Evolutionary conservation across 2,329 filamentous ascomycete genomes (phyloP), one percentile per base, ranked within the genome.

Genomic region (Aspergillus alliaceus): DNA sequence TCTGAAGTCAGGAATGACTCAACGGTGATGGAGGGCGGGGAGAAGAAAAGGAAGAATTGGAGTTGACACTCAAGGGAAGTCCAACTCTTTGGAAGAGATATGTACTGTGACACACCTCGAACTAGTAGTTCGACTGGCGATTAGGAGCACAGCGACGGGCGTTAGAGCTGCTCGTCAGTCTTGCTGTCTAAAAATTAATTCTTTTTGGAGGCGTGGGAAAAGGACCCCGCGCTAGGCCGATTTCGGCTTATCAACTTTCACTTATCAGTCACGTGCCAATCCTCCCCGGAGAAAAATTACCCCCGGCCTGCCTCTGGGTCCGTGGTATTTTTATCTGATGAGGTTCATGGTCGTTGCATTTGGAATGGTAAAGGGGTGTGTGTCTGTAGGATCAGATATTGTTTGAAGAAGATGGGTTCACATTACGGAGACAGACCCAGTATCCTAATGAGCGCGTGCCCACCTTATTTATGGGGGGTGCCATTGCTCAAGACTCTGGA

Each of bases 211-310:
- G 49, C 42, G 48, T 47, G 37, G 52, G 37, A 59, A 55, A 42
- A 31, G 39, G 44, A 44, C 65, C 66, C 66, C 66, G 66, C 66
- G 65, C 66, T 68, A 68, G 53, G 55, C 66, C 56, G 27, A 44
- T 66, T 64, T 47, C 57, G 63, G 60, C 65, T 67, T 67, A 68
- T 68, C 66, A 50, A n/a, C 29, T 25, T 12, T 24, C 27, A n/a
- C 58, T 66, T 66, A 67, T 67, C 65, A 51, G 49, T 60, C 63
- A 64, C 61, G 63, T 66, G 64, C 12, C 5, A 3, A 46, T 7
- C 6, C 4, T 29, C 12, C 31, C 47, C 51, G 51, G 54, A 34
- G 20, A 59, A 59, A 35, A 15, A 6, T 22, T 42, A n/a, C 46
- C 27, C 18, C 32, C 35, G 34, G 27, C 6, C 27, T 57, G 44